A percentile compares a stretch with the other conserved stretches of the same genome.
Evolutionary conservation across 2,329 filamentous ascomycete genomes (phyloP).

Genomic region (Aspergillus glaucus): DNA sequence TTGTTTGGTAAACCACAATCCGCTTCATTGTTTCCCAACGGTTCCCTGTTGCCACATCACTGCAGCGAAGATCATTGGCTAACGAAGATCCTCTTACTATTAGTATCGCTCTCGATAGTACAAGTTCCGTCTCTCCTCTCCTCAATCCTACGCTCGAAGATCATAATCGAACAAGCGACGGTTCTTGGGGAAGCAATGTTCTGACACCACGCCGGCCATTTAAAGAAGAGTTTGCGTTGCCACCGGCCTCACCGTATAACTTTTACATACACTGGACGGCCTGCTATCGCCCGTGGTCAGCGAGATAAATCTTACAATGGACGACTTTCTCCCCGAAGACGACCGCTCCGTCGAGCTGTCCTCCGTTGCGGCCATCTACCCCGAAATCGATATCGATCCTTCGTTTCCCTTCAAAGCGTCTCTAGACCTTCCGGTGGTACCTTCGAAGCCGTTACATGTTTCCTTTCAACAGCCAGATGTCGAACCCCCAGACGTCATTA

Average conservation of each 20-base stretch:
- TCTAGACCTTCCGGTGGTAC: conserved; percentile 52
- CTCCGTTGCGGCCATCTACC: conserved; percentile 56
- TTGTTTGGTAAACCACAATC: too few species aligned
- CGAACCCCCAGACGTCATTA: conserved; percentile 28
- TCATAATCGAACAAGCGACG: too few species aligned
- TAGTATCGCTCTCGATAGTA: not conserved
- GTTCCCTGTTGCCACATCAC: conserved; percentile 5
- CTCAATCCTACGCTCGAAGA: not conserved
- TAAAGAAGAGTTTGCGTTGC: not conserved
- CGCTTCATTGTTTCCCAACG: not conserved
- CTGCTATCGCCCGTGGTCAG: not conserved
- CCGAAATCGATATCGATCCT: conserved; percentile 50
- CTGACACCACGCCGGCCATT: not conserved
- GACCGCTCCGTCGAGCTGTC: conserved; percentile 56
- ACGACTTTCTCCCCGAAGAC: conserved; percentile 37
- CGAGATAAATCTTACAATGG: not conserved
- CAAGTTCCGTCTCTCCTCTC: conserved; percentile 1
- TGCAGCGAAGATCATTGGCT: not conserved
- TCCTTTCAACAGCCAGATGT: conserved; percentile 34
- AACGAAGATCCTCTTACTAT: not conserved
- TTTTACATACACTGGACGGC: not conserved
- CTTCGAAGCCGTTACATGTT: conserved; percentile 46
- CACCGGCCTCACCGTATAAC: not conserved
- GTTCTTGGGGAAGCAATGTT: conserved; percentile 2
- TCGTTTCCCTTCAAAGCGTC: conserved; percentile 43